These are phyloP conservation scores for Durio zibethinus DNA, from an alignment of 345 rosid genomes.

Conservation along the genomic window DNA sequence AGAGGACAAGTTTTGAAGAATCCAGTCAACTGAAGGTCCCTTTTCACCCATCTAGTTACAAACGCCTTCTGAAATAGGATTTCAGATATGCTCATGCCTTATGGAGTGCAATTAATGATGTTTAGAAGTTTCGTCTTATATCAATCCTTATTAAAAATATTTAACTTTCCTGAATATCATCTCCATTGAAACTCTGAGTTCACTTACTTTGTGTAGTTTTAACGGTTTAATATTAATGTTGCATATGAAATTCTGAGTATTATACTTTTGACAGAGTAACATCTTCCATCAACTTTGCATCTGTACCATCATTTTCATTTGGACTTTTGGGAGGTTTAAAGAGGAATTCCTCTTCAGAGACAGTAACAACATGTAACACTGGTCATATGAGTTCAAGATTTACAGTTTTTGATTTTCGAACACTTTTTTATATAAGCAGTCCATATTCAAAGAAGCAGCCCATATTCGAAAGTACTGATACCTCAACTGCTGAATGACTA, in stretches of 20 bases:
- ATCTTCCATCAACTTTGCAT: not conserved
- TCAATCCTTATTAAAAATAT: not conserved
- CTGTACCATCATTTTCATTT: not conserved
- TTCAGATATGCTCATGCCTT: not conserved
- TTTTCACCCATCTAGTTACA: too few species aligned
- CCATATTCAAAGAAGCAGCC: not conserved
- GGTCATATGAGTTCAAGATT: not conserved
- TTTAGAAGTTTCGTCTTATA: not conserved
- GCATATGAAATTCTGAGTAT: not conserved
- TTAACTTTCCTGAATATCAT: not conserved
- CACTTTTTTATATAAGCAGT: not conserved
- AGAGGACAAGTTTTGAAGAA: too few species aligned
- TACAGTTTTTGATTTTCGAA: not conserved
- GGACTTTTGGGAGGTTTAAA: not conserved
- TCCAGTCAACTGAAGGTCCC: too few species aligned
- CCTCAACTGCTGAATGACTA: not conserved
- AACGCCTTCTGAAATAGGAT: too few species aligned
- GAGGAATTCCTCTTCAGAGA: not conserved
- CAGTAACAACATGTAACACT: not conserved
- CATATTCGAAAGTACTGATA: not conserved
- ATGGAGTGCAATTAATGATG: not conserved
- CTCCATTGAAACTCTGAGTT: not conserved
- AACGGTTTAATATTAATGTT: not conserved
- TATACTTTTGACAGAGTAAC: not conserved
- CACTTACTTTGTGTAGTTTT: not conserved